Evolutionary conservation across 1,284 basidiomycete species (phyloP).

Genomic region (Puccinia triticina): DNA sequence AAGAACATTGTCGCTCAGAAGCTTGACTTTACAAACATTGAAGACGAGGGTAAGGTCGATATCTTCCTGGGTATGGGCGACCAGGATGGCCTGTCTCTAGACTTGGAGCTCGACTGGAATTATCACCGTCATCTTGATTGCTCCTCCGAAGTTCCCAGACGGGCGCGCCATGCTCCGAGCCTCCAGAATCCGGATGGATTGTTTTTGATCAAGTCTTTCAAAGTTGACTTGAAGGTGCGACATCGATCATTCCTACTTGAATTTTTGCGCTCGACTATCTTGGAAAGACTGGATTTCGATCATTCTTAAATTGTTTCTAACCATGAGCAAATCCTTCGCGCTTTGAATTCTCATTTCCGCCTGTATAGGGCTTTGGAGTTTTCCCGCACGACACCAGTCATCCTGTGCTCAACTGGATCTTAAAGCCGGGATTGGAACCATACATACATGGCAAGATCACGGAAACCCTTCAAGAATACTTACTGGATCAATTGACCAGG

Average conservation of each 20-base stretch:
- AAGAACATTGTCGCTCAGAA: slow-evolving; percentile 18
- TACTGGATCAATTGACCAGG: slow-evolving; percentile 17
- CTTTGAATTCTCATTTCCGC: background rate
- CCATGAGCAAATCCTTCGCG: background rate
- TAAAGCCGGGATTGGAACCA: slow-evolving; percentile 38
- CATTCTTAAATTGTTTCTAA: background rate
- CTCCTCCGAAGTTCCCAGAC: background rate
- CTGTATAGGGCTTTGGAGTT: slow-evolving; percentile 30
- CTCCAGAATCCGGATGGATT: slow-evolving; percentile 14
- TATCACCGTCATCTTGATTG: slow-evolving; percentile 6
- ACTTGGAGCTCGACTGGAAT: slow-evolving; percentile 32
- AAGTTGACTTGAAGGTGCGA: slow-evolving; percentile 33
- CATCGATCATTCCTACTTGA: background rate
- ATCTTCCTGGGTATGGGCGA: slow-evolving; percentile 42
- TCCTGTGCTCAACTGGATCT: slow-evolving; percentile 46
- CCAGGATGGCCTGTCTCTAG: slow-evolving; percentile 33
- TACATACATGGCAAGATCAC: slow-evolving; percentile 34
- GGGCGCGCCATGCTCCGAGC: background rate
- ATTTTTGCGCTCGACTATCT: no score
- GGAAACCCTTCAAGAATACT: slow-evolving; percentile 22
- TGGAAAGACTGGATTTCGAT: background rate
- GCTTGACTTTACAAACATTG: slow-evolving; percentile 23
- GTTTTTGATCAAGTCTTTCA: slow-evolving; percentile 30
- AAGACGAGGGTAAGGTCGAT: slow-evolving; percentile 44
- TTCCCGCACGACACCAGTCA: slow-evolving; percentile 42